Evolutionary conservation across 2,329 filamentous ascomycete species (phyloP).

Genomic region (Aspergillus bombycis): DNA sequence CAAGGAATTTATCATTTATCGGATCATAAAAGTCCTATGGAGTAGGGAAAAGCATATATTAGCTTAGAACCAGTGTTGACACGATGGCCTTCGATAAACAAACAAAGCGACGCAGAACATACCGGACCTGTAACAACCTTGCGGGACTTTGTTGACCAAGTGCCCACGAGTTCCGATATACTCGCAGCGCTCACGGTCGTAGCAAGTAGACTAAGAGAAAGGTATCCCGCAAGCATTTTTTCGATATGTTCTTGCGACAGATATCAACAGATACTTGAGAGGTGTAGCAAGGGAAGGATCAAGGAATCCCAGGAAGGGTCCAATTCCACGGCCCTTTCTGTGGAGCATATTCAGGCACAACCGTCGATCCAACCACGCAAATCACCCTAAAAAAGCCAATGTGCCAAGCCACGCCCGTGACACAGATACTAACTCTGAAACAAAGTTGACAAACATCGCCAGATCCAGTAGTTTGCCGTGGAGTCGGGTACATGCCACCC

Average conservation of each 20-base stretch:
- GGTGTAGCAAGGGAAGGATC: constrained; percentile 5
- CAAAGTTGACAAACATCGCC: constrained; percentile 4
- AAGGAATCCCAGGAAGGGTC: constrained; percentile 6
- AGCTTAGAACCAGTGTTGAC: neutral
- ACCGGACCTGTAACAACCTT: constrained; percentile 71
- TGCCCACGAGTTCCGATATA: constrained; percentile 63
- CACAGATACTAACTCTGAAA: neutral
- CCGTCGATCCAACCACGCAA: constrained; percentile 9
- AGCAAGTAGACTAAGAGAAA: constrained; percentile 40
- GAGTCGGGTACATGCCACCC: neutral
- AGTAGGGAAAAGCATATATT: constrained; percentile 10
- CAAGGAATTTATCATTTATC: constrained; percentile 65
- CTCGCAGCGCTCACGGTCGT: constrained; percentile 43
- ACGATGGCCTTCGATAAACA: constrained; percentile 4
- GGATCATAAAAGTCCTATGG: constrained; percentile 70
- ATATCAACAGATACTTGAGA: constrained; percentile 6
- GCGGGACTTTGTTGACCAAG: constrained; percentile 72
- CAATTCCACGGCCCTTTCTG: neutral
- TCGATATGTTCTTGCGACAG: constrained; percentile 10
- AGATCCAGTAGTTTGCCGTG: neutral
- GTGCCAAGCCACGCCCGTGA: constrained; percentile 2
- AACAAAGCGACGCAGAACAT: constrained; percentile 31
- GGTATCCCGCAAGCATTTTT: constrained; percentile 33
- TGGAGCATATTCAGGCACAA: constrained; percentile 8
- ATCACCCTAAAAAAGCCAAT: constrained; percentile 1